Evolutionary conservation across 2,329 filamentous ascomycete genomes (phyloP).

Genomic region (Hymenoscyphus linearis): DNA sequence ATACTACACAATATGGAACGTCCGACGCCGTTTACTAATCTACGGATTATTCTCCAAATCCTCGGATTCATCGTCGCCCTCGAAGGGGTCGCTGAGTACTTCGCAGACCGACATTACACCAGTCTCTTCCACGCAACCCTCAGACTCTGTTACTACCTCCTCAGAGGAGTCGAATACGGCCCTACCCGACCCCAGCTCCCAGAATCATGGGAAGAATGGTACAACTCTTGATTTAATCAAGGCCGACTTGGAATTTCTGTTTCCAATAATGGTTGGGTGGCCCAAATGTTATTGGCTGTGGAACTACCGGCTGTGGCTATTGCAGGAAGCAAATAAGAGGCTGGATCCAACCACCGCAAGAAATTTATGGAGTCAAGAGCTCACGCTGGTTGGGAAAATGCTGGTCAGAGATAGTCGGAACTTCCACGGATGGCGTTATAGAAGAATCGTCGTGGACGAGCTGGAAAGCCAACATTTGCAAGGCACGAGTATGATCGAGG

Average conservation of each 20-base stretch:
- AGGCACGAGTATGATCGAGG: constrained; percentile 62
- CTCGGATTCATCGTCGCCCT: constrained; percentile 46
- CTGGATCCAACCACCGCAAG: constrained; percentile 53
- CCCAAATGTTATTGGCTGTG: constrained; percentile 99
- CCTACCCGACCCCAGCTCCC: constrained; percentile 43
- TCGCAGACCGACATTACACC: constrained; percentile 50
- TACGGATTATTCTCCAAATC: constrained; percentile 51
- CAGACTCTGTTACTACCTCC: constrained; percentile 51
- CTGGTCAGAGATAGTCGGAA: constrained; percentile 79
- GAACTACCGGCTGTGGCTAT: constrained; percentile 87
- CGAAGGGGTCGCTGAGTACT: constrained; percentile 49
- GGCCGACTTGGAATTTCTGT: constrained; percentile 73
- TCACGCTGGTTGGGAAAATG: constrained; percentile 83
- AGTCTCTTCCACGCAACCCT: constrained; percentile 60
- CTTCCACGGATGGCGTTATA: constrained; percentile 95
- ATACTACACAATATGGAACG: constrained; percentile 90
- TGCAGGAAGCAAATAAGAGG: constrained; percentile 63
- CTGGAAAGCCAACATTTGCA: constrained; percentile 57
- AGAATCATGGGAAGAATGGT: constrained; percentile 45
- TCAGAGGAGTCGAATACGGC: constrained; percentile 45
- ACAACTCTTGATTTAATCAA: constrained; percentile 55
- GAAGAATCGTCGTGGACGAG: constrained; percentile 69
- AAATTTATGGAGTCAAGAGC: constrained; percentile 76
- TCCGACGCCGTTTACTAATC: constrained; percentile 67
- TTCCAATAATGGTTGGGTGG: constrained; percentile 76